Evolutionary conservation across 1,284 basidiomycete species (phyloP).

Genomic region (Veloporphyrellus conicus): DNA sequence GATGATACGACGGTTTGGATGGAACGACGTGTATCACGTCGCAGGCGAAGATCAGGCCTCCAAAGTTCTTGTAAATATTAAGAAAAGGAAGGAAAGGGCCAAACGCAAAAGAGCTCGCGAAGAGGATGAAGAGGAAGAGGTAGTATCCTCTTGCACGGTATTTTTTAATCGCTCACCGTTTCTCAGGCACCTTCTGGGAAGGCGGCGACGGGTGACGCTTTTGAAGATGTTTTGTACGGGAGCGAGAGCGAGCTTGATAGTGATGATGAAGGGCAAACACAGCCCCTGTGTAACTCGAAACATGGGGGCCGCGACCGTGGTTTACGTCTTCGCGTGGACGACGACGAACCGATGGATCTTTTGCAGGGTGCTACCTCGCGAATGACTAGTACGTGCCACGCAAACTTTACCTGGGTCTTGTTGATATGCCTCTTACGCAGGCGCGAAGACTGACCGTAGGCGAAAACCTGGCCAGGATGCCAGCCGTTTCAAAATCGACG

Average conservation of each 20-base stretch:
- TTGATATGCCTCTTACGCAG: conserved; percentile 36
- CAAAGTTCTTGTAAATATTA: conserved; percentile 52
- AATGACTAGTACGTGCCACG: conserved; percentile 61
- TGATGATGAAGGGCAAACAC: conserved; percentile 55
- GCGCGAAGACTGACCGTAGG: conserved; percentile 47
- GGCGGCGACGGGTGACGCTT: conserved; percentile 74
- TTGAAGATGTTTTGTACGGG: conserved; percentile 93
- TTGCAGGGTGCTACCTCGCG: conserved; percentile 78
- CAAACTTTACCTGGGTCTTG: neutral
- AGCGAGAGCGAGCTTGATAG: conserved; percentile 84
- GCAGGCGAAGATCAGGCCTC: conserved; percentile 73
- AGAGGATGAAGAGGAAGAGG: conserved; percentile 51
- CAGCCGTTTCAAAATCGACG: conserved; percentile 82
- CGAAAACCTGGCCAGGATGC: conserved; percentile 86
- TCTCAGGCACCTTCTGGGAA: conserved; percentile 41
- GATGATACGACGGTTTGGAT: conserved; percentile 88
- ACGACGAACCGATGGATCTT: conserved; percentile 95
- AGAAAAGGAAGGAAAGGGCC: conserved; percentile 73
- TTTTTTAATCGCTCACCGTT: conserved; percentile 7
- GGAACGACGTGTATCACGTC: conserved; percentile 74
- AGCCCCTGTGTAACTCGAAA: conserved; percentile 33
- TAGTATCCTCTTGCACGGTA: conserved; percentile 16
- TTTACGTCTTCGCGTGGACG: conserved; percentile 77
- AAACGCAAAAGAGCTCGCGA: conserved; percentile 66
- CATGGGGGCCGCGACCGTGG: conserved; percentile 40